These are phyloP conservation scores for Xylaria digitata DNA, from an alignment of 2,329 filamentous ascomycete species.

Conservation along the genomic window DNA sequence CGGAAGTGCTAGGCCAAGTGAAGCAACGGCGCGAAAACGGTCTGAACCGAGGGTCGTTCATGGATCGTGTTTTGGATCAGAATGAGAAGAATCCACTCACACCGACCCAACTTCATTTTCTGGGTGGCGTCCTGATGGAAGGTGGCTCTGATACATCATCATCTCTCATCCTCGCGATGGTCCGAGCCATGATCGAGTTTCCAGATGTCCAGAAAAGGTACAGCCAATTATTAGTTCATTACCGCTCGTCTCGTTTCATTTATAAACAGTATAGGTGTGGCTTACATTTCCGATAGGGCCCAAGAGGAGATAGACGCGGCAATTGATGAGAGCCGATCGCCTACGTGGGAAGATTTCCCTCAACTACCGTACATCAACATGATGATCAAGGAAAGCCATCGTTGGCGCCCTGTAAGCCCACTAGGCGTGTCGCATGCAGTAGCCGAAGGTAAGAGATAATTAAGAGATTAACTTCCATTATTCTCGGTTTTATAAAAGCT, in stretches of 20 bases:
- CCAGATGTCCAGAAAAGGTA: slow-evolving; percentile 50
- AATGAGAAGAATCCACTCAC: slow-evolving; percentile 47
- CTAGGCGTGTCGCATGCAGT: slow-evolving; percentile 51
- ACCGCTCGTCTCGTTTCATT: not conserved
- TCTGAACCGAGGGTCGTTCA: slow-evolving; percentile 22
- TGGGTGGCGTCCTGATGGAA: slow-evolving; percentile 49
- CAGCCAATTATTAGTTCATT: not conserved
- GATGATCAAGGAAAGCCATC: slow-evolving; percentile 56
- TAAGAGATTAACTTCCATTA: too few species aligned
- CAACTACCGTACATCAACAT: slow-evolving; percentile 56
- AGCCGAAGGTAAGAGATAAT: slow-evolving; percentile 15
- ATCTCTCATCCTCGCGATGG: slow-evolving; percentile 51
- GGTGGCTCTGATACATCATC: slow-evolving; percentile 53
- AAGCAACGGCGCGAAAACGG: slow-evolving; percentile 14
- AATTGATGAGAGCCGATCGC: slow-evolving; percentile 52
- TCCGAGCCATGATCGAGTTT: slow-evolving; percentile 57
- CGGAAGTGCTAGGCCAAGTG: slow-evolving; percentile 54
- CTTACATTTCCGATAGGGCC: slow-evolving; percentile 47
- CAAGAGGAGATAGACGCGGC: slow-evolving; percentile 56
- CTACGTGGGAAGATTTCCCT: slow-evolving; percentile 53
- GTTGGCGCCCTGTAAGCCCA: slow-evolving; percentile 55
- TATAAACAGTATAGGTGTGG: too few species aligned
- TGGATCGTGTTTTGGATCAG: slow-evolving; percentile 30
- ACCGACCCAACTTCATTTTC: slow-evolving; percentile 52
- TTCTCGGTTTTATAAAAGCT: too few species aligned